Conservation (phyloP, 129 eudicot species). For the Centaurea solstitialis region DNA sequence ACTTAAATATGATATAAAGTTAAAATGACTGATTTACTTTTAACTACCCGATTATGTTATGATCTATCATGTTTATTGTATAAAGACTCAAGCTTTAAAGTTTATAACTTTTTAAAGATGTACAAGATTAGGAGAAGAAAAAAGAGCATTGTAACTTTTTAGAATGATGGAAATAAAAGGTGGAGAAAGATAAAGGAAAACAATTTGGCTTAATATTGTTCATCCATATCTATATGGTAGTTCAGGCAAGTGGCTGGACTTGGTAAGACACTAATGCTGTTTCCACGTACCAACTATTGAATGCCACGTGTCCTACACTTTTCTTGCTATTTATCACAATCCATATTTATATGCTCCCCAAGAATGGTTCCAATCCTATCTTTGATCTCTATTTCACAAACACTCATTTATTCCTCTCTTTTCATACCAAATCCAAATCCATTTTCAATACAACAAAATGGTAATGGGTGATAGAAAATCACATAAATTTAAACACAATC, state of each 20-base stretch:
- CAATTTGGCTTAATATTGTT: neutral
- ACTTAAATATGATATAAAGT: too few relatives aligned
- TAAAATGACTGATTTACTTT: too few relatives aligned
- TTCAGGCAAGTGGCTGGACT: slow-evolving; percentile 17
- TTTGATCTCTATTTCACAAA: slow-evolving; percentile 35
- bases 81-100: too few relatives aligned
- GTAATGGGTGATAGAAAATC: slow-evolving; percentile 21
- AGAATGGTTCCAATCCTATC: slow-evolving; percentile 32
- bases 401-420: slow-evolving; percentile 12
- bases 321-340: slow-evolving; percentile 14
- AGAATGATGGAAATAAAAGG: neutral
- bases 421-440: neutral
- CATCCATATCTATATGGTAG: slow-evolving; percentile 34
- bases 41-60: too few relatives aligned
- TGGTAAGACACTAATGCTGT: slow-evolving; percentile 24
- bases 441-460: neutral
- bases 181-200: slow-evolving; percentile 12
- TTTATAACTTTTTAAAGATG: too few relatives aligned
- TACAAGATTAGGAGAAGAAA: too few relatives aligned
- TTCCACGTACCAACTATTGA: slow-evolving; percentile 18
- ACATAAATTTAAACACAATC: neutral
- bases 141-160: too few relatives aligned
- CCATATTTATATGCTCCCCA: slow-evolving; percentile 48
- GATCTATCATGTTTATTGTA: too few relatives aligned
- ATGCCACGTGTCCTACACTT: slow-evolving; percentile 34